Evolutionary conservation across 2,329 filamentous ascomycete species (phyloP).

Genomic region (Neopestalotiopsis sp.): DNA sequence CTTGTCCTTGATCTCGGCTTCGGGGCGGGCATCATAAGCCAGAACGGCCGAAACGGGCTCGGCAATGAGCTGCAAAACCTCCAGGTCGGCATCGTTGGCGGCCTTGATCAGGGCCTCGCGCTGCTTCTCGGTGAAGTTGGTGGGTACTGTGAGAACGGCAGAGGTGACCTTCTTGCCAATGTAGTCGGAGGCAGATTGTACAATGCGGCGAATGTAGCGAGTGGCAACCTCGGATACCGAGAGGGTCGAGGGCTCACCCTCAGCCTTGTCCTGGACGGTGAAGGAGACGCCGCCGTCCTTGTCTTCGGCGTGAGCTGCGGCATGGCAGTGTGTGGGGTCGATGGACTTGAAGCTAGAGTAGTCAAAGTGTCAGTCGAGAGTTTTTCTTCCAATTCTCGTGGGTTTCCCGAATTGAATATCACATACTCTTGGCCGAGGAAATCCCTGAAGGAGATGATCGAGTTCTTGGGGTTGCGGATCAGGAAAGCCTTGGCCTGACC

Average conservation of each 20-base stretch:
- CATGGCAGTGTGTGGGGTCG: constrained; percentile 93
- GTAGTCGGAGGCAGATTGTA: constrained; percentile 86
- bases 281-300: constrained; percentile 77
- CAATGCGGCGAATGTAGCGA: constrained; percentile 82
- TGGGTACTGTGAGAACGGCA: constrained; percentile 93
- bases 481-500: constrained; percentile 94
- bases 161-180: constrained; percentile 92
- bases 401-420: constrained; percentile 14
- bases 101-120: constrained; percentile 79
- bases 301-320: constrained; percentile 87
- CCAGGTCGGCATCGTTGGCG: constrained; percentile 80
- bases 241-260: constrained; percentile 70
- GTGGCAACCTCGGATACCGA: constrained; percentile 82
- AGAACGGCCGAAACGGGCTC: constrained; percentile 90
- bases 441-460: constrained; percentile 93
- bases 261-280: constrained; percentile 77
- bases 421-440: constrained; percentile 91
- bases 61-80: constrained; percentile 90
- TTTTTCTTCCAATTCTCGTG: neutral
- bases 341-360: constrained; percentile 83
- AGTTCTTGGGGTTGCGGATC: constrained; percentile 90
- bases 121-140: constrained; percentile 89
- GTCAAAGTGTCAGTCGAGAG: constrained; percentile 27
- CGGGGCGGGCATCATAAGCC: constrained; percentile 87
- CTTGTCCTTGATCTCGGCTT: constrained; percentile 81